A percentile compares a stretch with the other conserved stretches of the same genome.
These are phyloP conservation scores for Solanum rostratum DNA, from an alignment of 257 asterid genomes.

Conservation along the genomic window DNA sequence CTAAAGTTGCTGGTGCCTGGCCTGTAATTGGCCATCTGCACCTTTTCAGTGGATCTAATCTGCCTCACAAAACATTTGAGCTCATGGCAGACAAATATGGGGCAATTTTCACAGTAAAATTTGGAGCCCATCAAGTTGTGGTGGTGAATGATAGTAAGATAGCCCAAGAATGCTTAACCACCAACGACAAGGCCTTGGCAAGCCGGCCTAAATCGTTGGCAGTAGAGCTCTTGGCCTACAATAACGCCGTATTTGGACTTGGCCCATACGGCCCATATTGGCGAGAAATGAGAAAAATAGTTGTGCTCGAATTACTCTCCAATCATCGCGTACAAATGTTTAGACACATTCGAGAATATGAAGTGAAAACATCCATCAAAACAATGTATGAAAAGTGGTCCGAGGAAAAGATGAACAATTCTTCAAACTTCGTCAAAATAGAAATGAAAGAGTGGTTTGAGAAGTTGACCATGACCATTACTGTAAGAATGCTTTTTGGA, in stretches of 20 bases:
- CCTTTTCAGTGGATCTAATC: conserved; percentile 10
- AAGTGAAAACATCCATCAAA: not conserved
- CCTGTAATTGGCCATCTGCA: conserved; percentile 25
- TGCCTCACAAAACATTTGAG: conserved; percentile 9
- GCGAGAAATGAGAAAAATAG: conserved; percentile 15
- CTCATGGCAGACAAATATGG: conserved; percentile 23
- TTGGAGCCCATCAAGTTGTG: conserved; percentile 2
- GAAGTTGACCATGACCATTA: conserved; percentile 2
- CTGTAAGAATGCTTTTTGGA: conserved; percentile 14
- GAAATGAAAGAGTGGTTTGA: conserved; percentile 15
- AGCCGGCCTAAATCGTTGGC: conserved; percentile 4
- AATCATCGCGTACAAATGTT: conserved; percentile 7
- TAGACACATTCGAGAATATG: not conserved
- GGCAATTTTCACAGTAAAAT: conserved; percentile 13
- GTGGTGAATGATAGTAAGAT: conserved; percentile 7
- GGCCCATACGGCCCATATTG: conserved; percentile 9
- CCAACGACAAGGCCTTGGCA: not conserved
- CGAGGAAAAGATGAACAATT: not conserved
- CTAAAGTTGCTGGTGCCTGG: conserved; percentile 10
- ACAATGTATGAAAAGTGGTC: not conserved
- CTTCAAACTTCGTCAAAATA: not conserved
- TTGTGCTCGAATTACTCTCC: conserved; percentile 9
- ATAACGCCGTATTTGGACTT: conserved; percentile 7
- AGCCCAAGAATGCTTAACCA: conserved; percentile 8
- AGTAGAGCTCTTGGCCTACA: not conserved